A percentile compares a stretch with the other conserved stretches of the same genome.
Evolutionary conservation across 1,284 basidiomycete genomes (phyloP).

Genomic region (Ustilago vetiveriae): DNA sequence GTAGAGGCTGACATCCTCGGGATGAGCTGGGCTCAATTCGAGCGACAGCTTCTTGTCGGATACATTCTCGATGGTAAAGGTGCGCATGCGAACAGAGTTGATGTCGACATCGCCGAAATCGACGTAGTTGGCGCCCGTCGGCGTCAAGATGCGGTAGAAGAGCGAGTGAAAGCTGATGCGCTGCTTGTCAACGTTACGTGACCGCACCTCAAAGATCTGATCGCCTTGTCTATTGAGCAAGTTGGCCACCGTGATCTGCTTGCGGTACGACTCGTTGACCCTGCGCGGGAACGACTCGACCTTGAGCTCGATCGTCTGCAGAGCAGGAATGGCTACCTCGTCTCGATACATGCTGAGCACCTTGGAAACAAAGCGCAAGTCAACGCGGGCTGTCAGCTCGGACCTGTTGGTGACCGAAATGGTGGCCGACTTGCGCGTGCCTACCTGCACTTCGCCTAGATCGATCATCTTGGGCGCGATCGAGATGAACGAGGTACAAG

Average conservation of each 20-base stretch:
- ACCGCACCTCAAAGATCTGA: slow-evolving; percentile 70
- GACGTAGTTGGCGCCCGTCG: slow-evolving; percentile 70
- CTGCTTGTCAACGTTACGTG: slow-evolving; percentile 70
- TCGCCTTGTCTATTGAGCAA: slow-evolving; percentile 66
- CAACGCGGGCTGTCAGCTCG: slow-evolving; percentile 69
- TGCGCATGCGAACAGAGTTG: slow-evolving; percentile 69
- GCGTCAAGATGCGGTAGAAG: slow-evolving; percentile 71
- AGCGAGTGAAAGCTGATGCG: slow-evolving; percentile 71
- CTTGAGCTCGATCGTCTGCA: slow-evolving; percentile 69
- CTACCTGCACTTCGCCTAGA: slow-evolving; percentile 71
- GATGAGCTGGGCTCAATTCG: slow-evolving; percentile 70
- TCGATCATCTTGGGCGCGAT: slow-evolving; percentile 69
- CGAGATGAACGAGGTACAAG: slow-evolving; percentile 70
- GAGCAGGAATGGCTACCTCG: slow-evolving; percentile 69
- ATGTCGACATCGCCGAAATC: slow-evolving; percentile 71
- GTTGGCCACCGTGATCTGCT: slow-evolving; percentile 70
- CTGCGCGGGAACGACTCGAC: slow-evolving; percentile 71
- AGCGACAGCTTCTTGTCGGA: slow-evolving; percentile 67
- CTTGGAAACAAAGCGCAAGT: slow-evolving; percentile 71
- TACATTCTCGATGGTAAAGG: slow-evolving; percentile 70
- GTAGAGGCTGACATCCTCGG: slow-evolving; percentile 70
- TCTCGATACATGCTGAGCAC: slow-evolving; percentile 70
- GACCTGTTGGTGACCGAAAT: slow-evolving; percentile 69
- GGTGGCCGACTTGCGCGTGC: slow-evolving; percentile 68
- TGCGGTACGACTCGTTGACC: slow-evolving; percentile 70